A percentile compares a stretch with the other conserved stretches of the same genome.
phyloP scores from a whole-genome alignment of 257 asterid species.

The Paraleonurus japonicus region DNA sequence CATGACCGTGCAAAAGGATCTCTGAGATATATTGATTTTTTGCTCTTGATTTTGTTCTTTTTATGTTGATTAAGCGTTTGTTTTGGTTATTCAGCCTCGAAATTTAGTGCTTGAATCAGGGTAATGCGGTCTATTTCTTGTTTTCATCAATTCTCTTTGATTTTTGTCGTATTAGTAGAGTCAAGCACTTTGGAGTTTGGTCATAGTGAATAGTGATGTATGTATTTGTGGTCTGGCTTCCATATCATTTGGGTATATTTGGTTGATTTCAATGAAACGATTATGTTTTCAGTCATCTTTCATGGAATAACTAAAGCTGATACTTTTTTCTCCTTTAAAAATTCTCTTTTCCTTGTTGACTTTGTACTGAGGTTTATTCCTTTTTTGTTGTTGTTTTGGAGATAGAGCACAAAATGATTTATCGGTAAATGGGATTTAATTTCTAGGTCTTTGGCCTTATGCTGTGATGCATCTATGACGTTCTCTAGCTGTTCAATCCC shows the following conservation, averaged over 20 bases:
- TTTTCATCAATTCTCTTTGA: constrained; percentile 18
- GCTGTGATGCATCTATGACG: constrained; percentile 9
- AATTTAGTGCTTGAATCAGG: constrained; percentile 4
- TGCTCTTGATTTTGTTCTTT: constrained; percentile 6
- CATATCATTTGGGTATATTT: neutral
- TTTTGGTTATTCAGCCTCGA: constrained; percentile 4
- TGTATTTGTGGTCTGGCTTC: neutral
- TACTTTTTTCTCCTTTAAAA: neutral
- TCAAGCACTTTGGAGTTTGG: constrained; percentile 4
- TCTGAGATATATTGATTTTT: constrained; percentile 3
- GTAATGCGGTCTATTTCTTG: constrained; percentile 19
- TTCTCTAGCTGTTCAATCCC: neutral
- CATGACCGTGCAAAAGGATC: neutral
- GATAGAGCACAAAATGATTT: neutral
- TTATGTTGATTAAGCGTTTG: constrained; percentile 1
- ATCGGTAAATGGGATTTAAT: constrained; percentile 17
- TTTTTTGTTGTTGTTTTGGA: neutral
- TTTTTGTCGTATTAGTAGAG: constrained; percentile 1
- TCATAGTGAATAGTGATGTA: neutral
- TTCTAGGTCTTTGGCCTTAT: neutral
- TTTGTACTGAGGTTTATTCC: constrained; percentile 17
- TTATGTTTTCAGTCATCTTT: constrained; percentile 5
- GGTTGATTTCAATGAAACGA: neutral
- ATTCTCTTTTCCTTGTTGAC: constrained; percentile 20
- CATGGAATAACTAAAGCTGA: neutral